Evolutionary conservation across 2,329 filamentous ascomycete genomes (phyloP), one percentile per base, ranked within the genome.

Genomic region (Didymella glomerata): DNA sequence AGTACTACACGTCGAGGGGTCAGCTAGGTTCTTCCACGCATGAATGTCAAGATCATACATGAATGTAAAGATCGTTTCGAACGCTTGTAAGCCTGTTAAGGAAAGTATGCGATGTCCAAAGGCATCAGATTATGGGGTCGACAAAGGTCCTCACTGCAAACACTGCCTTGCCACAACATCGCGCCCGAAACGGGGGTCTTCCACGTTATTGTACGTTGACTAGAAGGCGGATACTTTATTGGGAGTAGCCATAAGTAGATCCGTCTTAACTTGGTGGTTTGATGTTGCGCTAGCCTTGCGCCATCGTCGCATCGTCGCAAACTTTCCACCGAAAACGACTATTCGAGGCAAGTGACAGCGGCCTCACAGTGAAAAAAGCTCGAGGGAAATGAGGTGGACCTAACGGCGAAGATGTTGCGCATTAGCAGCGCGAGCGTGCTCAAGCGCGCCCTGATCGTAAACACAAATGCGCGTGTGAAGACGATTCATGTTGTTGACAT

Each of bases 151-250:
- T 57, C 51, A 60, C 57, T 54, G 57, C 54, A 62, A 61, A 62
- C 53, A 66, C 60, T 59, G 60, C 62, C 62, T 62, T 34, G 61
- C 65, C 65, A 66, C 67, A 63, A 58, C 61, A 62, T 58, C 62
- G 49, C 60, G 22, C 28, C 40, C 18, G 42, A 56, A 53, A 54
- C 58, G 61, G 57, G 66, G 64, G 64, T 63, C 59, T 57, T 22
- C 54, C 52, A 57, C 63, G 57, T 66, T 66, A 65, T 69, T 67
- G 68, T 69, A 69, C 52, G 49, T 59, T 58, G 62, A 62, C 60
- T 62, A 64, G 63, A 63, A 20, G 48, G 51, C 60, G 59, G 61
- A 67, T 64, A 63, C 63, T 66, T 67, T 68, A 69, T 69, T 69
- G 66, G 62, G 59, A 64, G 67, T 68, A 54, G 53, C 53, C 61